Evolutionary conservation across 2,329 filamentous ascomycete species (phyloP), one percentile per base, ranked within the genome.

Genomic region (Ilyonectria destructans): DNA sequence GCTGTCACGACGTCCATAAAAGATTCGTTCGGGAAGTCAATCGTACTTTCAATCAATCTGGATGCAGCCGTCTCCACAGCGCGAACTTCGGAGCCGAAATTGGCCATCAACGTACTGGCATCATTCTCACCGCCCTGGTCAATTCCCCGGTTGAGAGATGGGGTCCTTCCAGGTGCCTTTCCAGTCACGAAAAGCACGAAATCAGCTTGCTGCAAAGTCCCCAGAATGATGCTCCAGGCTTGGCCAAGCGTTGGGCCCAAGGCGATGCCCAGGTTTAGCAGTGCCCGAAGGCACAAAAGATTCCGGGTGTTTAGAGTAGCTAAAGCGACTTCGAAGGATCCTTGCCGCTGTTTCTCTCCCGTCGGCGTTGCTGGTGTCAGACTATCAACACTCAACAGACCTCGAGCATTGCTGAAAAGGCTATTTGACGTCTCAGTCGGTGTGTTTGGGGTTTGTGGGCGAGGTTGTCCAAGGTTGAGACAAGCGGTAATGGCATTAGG

Each of bases 181-280:
- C 86, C 86, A 15, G 87, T 89, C 12, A 89, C 87, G 62, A 91
- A 93, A 29, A 98, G 87, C 4, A 98, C 91, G 69, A 97, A 90
- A 75, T 98, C 96, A 3, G 96, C 95, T 79, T 98, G 94, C 76
- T 98, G 95, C 8, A 99, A 83, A 0, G 95, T 97, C 76, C 97
- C 95, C 1, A 99, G 87, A 17, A 99, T 86, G 65, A 99, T 98
- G 1, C 91, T 91, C 93, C 97, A 99, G 1, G 96, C 93, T 15
- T 88, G 86, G 40, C 93, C 91, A 1, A 99, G 85, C 0, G 94
- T 97, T 3, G 96, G 95, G 0, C 96, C 96, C 1, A 99, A 83
- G 2, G 96, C 96, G 75, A 98, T 99, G 2, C 96, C 96, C 4
- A 99, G 83, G 74, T 99, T 99, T n/a, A 99, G 84, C 17, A 99